These are phyloP conservation scores for Ilyonectria robusta DNA, from an alignment of 2,329 filamentous ascomycete species.

Conservation along the genomic window DNA sequence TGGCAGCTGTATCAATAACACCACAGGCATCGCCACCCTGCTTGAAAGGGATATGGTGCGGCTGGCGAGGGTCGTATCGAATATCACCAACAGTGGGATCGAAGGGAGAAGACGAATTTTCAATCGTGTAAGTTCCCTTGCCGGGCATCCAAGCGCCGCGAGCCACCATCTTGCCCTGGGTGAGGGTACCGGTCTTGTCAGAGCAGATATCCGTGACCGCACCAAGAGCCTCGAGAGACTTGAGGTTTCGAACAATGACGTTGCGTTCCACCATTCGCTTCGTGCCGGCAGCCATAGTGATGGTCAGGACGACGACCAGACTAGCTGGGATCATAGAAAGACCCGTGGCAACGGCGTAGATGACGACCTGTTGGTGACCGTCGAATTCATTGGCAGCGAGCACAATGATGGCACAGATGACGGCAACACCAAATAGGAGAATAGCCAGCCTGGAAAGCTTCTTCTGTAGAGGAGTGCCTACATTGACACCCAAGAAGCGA, in stretches of 20 bases:
- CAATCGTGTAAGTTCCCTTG: conserved; percentile 62
- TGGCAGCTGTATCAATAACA: conserved; percentile 45
- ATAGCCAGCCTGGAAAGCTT: conserved; percentile 78
- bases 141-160: conserved; percentile 67
- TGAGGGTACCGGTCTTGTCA: conserved; percentile 71
- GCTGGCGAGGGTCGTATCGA: conserved; percentile 54
- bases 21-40: conserved; percentile 33
- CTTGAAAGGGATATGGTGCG: conserved; percentile 53
- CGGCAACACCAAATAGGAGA: conserved; percentile 76
- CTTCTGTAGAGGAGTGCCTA: conserved; percentile 79
- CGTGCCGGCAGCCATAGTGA: conserved; percentile 70
- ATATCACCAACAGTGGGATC: conserved; percentile 69
- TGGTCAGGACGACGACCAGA: conserved; percentile 67
- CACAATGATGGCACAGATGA: conserved; percentile 78
- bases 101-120: conserved; percentile 67
- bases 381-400: conserved; percentile 74
- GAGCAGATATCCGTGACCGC: conserved; percentile 70
- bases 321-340: conserved; percentile 67
- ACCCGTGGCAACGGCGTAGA: conserved; percentile 62
- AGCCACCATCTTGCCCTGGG: conserved; percentile 68
- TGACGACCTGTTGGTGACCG: conserved; percentile 70
- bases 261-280: conserved; percentile 67
- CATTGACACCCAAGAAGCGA: conserved; percentile 76
- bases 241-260: conserved; percentile 67
- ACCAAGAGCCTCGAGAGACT: conserved; percentile 70